These are phyloP conservation scores for Curvularia sp. DNA, from an alignment of 2,329 filamentous ascomycete genomes.

Conservation along the genomic window DNA sequence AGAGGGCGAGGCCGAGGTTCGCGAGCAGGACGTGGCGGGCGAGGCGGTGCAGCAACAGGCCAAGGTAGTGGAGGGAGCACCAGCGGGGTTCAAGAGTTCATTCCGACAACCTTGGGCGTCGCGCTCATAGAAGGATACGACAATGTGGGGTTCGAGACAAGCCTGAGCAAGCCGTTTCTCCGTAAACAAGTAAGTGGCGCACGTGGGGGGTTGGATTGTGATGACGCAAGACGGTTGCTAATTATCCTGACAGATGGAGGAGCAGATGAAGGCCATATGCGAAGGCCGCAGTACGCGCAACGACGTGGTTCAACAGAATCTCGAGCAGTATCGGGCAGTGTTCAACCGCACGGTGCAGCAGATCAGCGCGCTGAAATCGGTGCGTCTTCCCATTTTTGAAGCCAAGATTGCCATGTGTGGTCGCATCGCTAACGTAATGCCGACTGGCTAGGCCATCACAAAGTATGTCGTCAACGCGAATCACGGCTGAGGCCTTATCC, in stretches of 20 bases:
- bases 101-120: slow-evolving; percentile 89
- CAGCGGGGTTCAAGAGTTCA: slow-evolving; percentile 77
- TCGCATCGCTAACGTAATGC: slow-evolving; percentile 23
- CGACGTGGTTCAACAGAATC: slow-evolving; percentile 79
- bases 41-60: slow-evolving; percentile 39
- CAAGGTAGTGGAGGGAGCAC: slow-evolving; percentile 53
- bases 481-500: slow-evolving; percentile 44
- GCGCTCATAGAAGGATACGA: slow-evolving; percentile 95
- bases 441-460: slow-evolving; percentile 46
- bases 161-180: slow-evolving; percentile 92
- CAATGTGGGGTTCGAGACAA: slow-evolving; percentile 89
- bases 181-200: slow-evolving; percentile 73
- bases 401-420: slow-evolving; percentile 24
- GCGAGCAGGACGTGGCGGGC: slow-evolving; percentile 53
- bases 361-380: slow-evolving; percentile 67
- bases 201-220: slow-evolving; percentile 13
- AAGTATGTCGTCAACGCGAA: slow-evolving; percentile 52
- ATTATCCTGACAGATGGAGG: slow-evolving; percentile 71
- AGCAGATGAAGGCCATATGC: slow-evolving; percentile 96
- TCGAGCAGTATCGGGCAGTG: slow-evolving; percentile 85
- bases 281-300: slow-evolving; percentile 79
- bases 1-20: slow-evolving; percentile 49
- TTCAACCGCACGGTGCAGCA: slow-evolving; percentile 83
- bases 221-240: slow-evolving; percentile 15
- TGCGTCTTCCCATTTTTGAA: slow-evolving; percentile 43